phyloP scores from a whole-genome alignment of 768 basidiomycete species.

The Sistotremastrum niveocremeum region DNA sequence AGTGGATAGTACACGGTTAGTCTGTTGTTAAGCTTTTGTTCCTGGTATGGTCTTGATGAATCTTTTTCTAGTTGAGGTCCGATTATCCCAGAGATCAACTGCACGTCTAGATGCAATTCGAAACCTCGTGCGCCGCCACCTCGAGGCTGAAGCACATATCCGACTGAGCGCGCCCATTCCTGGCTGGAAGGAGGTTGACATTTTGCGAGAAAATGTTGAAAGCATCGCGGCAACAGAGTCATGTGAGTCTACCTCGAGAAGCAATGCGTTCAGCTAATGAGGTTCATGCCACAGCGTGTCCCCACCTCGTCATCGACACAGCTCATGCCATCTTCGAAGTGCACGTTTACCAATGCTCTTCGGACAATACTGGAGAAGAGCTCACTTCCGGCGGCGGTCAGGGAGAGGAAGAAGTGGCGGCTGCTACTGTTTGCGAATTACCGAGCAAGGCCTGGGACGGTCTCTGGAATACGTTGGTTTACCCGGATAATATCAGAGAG shows the following conservation, averaged over 20 bases:
- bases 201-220: conserved; percentile 64
- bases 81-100: conserved; percentile 52
- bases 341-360: conserved; percentile 77
- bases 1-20: too few species aligned
- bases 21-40: too few species aligned
- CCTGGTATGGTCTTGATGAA: background rate
- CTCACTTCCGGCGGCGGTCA: conserved; percentile 47
- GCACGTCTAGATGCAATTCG: conserved; percentile 67
- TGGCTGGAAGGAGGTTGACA: conserved; percentile 69
- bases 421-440: conserved; percentile 81
- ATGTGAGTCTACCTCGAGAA: conserved; percentile 16
- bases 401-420: conserved; percentile 63
- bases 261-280: background rate
- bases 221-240: conserved; percentile 53
- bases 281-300: conserved; percentile 43
- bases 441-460: conserved; percentile 80
- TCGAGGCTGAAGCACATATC: conserved; percentile 44
- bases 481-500: conserved; percentile 68
- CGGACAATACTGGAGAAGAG: conserved; percentile 57
- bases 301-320: conserved; percentile 34
- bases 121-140: conserved; percentile 42
- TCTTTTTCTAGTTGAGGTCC: conserved; percentile 58
- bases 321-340: conserved; percentile 57
- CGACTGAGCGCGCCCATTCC: conserved; percentile 54
- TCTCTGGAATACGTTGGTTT: conserved; percentile 87